Evolutionary conservation across 441 rosid species (phyloP), one percentile per base, ranked within the genome.

Genomic region (Corymbia calophylla): DNA sequence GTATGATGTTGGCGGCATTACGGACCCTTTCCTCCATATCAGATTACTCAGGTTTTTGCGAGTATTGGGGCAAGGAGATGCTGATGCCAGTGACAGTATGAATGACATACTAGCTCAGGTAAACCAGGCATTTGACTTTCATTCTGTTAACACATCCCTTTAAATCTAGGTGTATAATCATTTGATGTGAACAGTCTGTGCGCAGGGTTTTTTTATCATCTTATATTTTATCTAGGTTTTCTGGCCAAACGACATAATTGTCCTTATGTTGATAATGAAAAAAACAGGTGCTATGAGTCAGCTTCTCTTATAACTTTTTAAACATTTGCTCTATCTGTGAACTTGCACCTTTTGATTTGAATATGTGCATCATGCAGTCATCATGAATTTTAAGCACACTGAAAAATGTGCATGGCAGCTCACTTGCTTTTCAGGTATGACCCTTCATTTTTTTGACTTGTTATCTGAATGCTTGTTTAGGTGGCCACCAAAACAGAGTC

Each of bases 71-170:
- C 99, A 97, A 60, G 99, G 99, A 92, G 99, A 98, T 90, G 94
- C 94, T n/a, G 98, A 96, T 92, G 97, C 98, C 80, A 98, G 99
- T 93, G 99, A 97, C 90, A 85, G 93, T 92, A 98, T 98, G 99
- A 98, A 97, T 92, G 99, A 98, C 93, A 97, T 98, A 91, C 99
- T 98, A 91, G 99, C 99, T 51, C 99, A 98, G 99, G 99, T 97
- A 39, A 77, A 77, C 27, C 48, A 39, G 84, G 49, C 70, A 88
- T 94, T 93, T 90, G 29, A 44, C 88, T 53, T 86, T 58, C 87
- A 88, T 25, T 88, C 18, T 89, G 82, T 77, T 86, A 88, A 87
- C 70, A 47, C 84, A 23, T 13, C 51, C n/a, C 84, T 77, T 23
- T 44, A 77, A 39, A 77, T 39, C 51, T 77, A 77, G 51, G 51